phyloP scores from a whole-genome alignment of 2,329 filamentous ascomycete genomes.

The Sordariomycetes sp. region DNA sequence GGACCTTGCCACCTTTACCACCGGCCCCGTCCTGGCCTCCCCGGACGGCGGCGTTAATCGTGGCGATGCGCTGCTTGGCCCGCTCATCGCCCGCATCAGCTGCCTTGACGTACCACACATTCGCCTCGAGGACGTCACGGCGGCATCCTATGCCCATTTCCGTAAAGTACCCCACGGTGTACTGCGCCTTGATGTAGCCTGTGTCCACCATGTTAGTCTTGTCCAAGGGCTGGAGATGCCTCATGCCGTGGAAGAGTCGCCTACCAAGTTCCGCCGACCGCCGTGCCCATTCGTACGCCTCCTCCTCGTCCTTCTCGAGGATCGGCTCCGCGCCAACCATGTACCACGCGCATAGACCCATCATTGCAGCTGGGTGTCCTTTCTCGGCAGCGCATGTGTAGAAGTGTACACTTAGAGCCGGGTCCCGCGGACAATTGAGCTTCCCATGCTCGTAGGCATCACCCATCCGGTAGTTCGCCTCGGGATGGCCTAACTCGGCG shows the following conservation, averaged over 20 bases:
- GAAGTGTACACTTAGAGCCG: slow-evolving; percentile 89
- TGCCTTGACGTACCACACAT: slow-evolving; percentile 96
- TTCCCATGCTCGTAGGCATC: slow-evolving; percentile 92
- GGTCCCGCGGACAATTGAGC: slow-evolving; percentile 77
- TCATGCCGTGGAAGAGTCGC: slow-evolving; percentile 12
- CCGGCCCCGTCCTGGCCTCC: slow-evolving; percentile 39
- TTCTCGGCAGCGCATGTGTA: slow-evolving; percentile 85
- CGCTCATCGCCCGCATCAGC: slow-evolving; percentile 85
- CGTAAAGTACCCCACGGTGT: slow-evolving; percentile 91
- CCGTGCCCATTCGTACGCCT: slow-evolving; percentile 93
- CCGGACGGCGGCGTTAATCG: slow-evolving; percentile 72
- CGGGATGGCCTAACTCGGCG: slow-evolving; percentile 77
- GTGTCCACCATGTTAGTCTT: neutral
- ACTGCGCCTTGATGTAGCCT: slow-evolving; percentile 70
- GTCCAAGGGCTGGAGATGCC: neutral
- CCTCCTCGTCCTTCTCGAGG: slow-evolving; percentile 85
- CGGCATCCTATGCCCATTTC: slow-evolving; percentile 97
- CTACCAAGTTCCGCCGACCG: slow-evolving; percentile 75
- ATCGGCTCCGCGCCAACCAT: slow-evolving; percentile 88
- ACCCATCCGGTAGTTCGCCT: slow-evolving; percentile 81
- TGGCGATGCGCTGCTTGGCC: slow-evolving; percentile 72
- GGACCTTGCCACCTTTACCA: slow-evolving; percentile 28
- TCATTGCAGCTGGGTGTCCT: slow-evolving; percentile 81
- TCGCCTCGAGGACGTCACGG: slow-evolving; percentile 87
- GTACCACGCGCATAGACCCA: slow-evolving; percentile 98